Evolutionary conservation across 192 early-diverging fungal genomes (phyloP), one percentile per base, ranked within the genome.

Genomic region (Mortierella alpina): DNA sequence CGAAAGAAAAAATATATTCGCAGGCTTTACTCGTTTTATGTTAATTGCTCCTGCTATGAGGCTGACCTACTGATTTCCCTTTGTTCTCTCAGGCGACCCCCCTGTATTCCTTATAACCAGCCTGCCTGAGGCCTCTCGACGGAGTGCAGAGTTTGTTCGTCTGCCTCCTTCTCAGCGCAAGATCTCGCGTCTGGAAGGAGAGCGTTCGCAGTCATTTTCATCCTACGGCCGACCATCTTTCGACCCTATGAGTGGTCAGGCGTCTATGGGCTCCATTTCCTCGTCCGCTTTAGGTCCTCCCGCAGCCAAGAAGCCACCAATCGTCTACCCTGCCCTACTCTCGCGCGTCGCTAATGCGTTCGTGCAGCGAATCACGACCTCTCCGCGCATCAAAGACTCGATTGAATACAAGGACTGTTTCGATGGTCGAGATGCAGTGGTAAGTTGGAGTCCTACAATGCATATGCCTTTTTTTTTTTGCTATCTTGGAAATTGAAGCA

Each of bases 341-440:
- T 92, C 92, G 7, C 72, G 87, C 54, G 93, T 95, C 8, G 91
- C 93, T 7, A 86, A 83, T 58, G 83, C 88, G 9, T 93, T 95
- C 74, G 86, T 86, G 22, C 79, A 82, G 41, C 69, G 88, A 11
- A 76, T 94, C 31, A 86, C 85, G 14, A 65, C 90, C 44, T 85
- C 86, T 44, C 92, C 91, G 7, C 90, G 91, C 49, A 85, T 87
- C 44, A 93, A 94, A 64, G 94, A 97, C 64, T 88, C 87, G 11
- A 84, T 97, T 20, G 92, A 96, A 82, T 94, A 97, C 80, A 88
- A 89, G 58, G 88, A 92, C 59, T 92, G 89, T 73, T 98, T 99
- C 83, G 88, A 92, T 60, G 97, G 97, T 40, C 86, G 88, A 60
- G 94, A 96, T 23, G 97, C 94, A 46, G 95, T 99, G 66, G 94